phyloP scores from a whole-genome alignment of 352 stramenopile species.

The Pythium guiyangense region DNA sequence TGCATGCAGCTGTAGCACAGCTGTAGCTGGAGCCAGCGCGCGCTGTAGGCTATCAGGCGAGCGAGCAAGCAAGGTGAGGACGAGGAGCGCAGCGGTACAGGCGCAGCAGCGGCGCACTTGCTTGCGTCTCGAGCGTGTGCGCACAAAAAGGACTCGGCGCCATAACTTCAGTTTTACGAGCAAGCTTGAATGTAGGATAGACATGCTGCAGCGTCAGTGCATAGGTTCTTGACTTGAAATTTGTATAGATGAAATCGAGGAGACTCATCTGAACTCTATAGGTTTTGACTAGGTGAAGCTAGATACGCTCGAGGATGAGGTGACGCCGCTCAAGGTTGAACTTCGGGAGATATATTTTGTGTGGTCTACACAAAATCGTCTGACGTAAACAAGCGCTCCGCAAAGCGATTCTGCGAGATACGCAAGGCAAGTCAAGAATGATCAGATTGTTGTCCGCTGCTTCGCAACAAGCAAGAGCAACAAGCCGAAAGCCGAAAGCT shows the following conservation, averaged over 20 bases:
- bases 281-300: too few species aligned
- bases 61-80: too few species aligned
- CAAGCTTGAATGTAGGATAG: too few species aligned
- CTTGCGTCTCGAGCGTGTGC: slow-evolving; percentile 15
- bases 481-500: too few species aligned
- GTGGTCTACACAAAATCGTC: background rate
- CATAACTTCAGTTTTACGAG: slow-evolving; percentile 11
- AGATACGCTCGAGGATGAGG: too few species aligned
- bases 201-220: too few species aligned
- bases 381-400: background rate
- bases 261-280: too few species aligned
- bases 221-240: background rate
- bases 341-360: background rate
- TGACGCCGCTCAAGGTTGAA: background rate
- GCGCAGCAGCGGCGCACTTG: background rate
- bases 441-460: too few species aligned
- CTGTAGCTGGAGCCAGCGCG: too few species aligned
- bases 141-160: background rate
- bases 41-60: too few species aligned
- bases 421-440: background rate
- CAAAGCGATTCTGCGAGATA: background rate
- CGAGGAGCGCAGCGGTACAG: too few species aligned
- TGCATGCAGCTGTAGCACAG: background rate
- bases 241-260: background rate
- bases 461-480: background rate